Evolutionary conservation across 2,329 filamentous ascomycete genomes (phyloP).

Genomic region (Trichoderma harzianum): DNA sequence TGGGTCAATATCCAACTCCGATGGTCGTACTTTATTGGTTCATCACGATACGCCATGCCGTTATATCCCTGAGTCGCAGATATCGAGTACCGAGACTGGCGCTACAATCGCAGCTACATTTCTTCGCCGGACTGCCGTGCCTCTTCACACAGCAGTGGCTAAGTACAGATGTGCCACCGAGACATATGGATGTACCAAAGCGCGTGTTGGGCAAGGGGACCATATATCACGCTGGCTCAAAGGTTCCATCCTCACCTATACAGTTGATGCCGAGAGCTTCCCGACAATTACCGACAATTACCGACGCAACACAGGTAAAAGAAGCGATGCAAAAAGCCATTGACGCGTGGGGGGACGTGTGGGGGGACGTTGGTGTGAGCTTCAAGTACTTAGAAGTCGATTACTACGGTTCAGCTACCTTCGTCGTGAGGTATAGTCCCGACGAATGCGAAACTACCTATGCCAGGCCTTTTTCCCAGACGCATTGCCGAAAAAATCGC

Average conservation of each 20-base stretch:
- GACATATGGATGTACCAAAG: neutral
- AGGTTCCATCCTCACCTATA: neutral
- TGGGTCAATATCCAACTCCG: too few species aligned
- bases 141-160: neutral
- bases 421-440: neutral
- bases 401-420: neutral
- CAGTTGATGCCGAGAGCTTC: neutral
- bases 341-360: too few species aligned
- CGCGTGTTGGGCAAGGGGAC: neutral
- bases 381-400: neutral
- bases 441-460: neutral
- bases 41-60: too few species aligned
- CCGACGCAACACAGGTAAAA: neutral
- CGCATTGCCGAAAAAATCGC: too few species aligned
- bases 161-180: neutral
- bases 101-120: neutral
- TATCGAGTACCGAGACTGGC: neutral
- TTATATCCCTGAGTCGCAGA: neutral
- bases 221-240: neutral
- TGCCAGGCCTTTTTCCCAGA: neutral
- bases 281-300: neutral
- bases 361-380: neutral
- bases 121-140: accelerated
- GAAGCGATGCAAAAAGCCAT: neutral
- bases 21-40: too few species aligned